Evolutionary conservation across 148 eudicot species (phyloP).

Genomic region (Nyssa sinensis): DNA sequence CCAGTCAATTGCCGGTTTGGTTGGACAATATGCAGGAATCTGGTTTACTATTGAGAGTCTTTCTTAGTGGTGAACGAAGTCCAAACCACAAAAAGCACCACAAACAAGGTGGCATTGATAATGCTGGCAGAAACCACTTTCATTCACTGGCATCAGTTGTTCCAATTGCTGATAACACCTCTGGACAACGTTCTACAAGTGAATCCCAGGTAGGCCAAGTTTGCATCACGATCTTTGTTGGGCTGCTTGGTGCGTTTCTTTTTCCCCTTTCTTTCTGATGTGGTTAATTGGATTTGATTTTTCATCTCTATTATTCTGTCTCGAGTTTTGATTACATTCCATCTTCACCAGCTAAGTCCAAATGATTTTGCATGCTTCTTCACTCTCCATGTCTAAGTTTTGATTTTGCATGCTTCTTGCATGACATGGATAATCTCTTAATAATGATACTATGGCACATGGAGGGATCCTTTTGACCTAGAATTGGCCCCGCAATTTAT

Average conservation of each 20-base stretch:
- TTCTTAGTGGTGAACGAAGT: conserved; percentile 25
- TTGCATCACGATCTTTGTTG: not conserved
- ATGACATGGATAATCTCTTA: not conserved
- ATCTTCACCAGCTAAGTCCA: not conserved
- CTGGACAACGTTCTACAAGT: conserved; percentile 15
- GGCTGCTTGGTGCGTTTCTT: not conserved
- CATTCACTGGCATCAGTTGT: conserved; percentile 10
- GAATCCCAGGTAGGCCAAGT: conserved; percentile 32
- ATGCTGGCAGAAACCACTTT: not conserved
- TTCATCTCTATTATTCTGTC: not conserved
- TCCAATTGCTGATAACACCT: conserved; percentile 18
- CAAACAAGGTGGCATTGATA: conserved; percentile 4
- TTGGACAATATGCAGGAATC: conserved; percentile 49
- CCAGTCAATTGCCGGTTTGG: conserved; percentile 42
- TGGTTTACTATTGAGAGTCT: conserved; percentile 43
- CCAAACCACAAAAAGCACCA: conserved; percentile 19
- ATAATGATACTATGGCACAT: not conserved
- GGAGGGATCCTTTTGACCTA: not conserved
- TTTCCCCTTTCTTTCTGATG: not conserved
- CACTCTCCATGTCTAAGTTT: not conserved
- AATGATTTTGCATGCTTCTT: not conserved
- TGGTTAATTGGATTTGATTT: not conserved
- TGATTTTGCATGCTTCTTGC: not conserved
- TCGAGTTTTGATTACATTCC: not conserved
- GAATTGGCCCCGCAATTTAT: not conserved